phyloP scores from a whole-genome alignment of 192 early-diverging fungal genomes.

The Spizellomyces sp. region DNA sequence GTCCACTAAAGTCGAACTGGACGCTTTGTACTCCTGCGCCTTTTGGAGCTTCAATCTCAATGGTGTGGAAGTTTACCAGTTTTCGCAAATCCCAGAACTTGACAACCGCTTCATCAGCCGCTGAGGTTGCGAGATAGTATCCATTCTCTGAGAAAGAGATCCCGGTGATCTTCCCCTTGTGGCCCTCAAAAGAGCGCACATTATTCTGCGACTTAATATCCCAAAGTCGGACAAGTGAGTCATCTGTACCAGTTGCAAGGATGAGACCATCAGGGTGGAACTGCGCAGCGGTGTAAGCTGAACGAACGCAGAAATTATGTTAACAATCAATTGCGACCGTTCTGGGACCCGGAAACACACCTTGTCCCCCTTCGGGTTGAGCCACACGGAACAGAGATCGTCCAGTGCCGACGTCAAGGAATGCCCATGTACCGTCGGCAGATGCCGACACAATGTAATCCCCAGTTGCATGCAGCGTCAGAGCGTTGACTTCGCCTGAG shows the following conservation, averaged over 20 bases:
- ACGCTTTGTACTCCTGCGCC: conserved; percentile 59
- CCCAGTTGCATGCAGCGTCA: conserved; percentile 81
- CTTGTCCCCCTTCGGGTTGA: conserved; percentile 19
- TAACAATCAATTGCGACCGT: neutral
- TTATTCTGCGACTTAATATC: conserved; percentile 74
- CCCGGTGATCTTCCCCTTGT: conserved; percentile 59
- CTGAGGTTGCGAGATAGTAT: conserved; percentile 83
- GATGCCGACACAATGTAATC: conserved; percentile 78
- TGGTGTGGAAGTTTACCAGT: conserved; percentile 66
- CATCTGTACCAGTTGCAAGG: conserved; percentile 73
- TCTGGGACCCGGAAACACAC: conserved; percentile 26
- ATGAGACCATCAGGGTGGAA: conserved; percentile 96
- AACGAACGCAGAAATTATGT: neutral
- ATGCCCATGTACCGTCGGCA: conserved; percentile 77
- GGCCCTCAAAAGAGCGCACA: conserved; percentile 67
- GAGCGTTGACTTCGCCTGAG: conserved; percentile 65
- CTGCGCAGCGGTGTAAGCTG: conserved; percentile 63
- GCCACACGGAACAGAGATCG: conserved; percentile 49
- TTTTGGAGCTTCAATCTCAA: conserved; percentile 57
- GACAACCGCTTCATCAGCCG: conserved; percentile 65
- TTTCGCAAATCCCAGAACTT: conserved; percentile 96
- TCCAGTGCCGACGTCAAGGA: conserved; percentile 73
- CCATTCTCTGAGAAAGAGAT: conserved; percentile 94
- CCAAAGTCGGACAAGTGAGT: conserved; percentile 77
- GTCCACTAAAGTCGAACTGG: conserved; percentile 81